These are phyloP conservation scores for Coemansia umbellata DNA, from an alignment of 192 early-diverging fungal genomes.

Conservation along the genomic window DNA sequence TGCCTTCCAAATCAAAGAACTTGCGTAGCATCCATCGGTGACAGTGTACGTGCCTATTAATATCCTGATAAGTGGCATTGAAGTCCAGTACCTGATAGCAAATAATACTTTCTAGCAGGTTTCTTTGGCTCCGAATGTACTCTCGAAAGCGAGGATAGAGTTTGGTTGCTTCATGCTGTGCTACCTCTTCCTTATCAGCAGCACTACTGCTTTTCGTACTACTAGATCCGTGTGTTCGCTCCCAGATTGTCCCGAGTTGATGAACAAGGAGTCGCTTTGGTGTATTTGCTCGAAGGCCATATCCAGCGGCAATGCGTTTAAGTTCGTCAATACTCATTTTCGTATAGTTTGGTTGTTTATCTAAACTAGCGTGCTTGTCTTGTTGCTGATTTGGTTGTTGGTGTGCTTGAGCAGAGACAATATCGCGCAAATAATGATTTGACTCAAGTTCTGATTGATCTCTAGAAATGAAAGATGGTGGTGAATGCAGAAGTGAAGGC, in stretches of 20 bases:
- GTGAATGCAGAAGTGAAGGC: too few species aligned
- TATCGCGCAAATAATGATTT: too few species aligned
- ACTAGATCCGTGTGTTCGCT: neutral
- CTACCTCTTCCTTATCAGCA: neutral
- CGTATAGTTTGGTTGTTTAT: neutral
- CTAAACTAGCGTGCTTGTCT: too few species aligned
- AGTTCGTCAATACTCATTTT: neutral
- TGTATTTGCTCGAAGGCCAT: slow-evolving; percentile 1
- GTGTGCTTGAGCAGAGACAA: too few species aligned
- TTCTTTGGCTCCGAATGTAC: slow-evolving; percentile 14
- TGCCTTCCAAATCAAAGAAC: slow-evolving; percentile 32
- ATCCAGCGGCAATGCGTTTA: neutral
- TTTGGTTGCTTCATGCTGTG: neutral
- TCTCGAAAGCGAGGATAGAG: slow-evolving; percentile 2
- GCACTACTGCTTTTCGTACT: neutral
- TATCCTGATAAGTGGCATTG: slow-evolving; percentile 7
- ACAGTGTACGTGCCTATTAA: slow-evolving; percentile 7
- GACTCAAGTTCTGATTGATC: too few species aligned
- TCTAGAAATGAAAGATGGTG: too few species aligned
- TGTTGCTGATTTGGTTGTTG: too few species aligned
- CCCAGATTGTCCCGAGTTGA: neutral
- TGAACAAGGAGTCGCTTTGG: slow-evolving; percentile 3
- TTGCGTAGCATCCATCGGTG: slow-evolving; percentile 13
- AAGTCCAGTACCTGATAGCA: slow-evolving; percentile 33
- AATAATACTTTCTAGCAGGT: slow-evolving; percentile 15